Evolutionary conservation across 2,329 filamentous ascomycete species (phyloP), one percentile per base, ranked within the genome.

Genomic region (Aspergillus cejpii): DNA sequence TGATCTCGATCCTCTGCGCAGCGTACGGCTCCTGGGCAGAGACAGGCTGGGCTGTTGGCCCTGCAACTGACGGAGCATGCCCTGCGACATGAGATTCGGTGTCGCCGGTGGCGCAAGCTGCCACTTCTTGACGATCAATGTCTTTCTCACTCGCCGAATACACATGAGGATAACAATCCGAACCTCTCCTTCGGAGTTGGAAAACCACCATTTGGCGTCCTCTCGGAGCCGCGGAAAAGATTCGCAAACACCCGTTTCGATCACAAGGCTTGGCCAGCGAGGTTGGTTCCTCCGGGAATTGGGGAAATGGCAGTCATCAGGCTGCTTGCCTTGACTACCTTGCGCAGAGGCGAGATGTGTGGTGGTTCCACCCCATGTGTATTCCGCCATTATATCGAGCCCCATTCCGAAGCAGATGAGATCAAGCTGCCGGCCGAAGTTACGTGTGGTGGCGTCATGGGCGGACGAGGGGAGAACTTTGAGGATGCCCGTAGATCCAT

Each of bases 151-250:
- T 7, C n/a, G 20, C 8, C 33, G 2, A 12, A 38, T 23, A n/a
- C 19, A 12, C 6, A 45, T 15, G 1, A 28, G 14, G 4, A 41
- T 5, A 5, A 31, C 43, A 2, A 45, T 31, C n/a, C n/a, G 17
- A 7, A 42, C 28, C 3, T 34, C 31, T 17, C 23, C 29, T 2
- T 15, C 12, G 1, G 39, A 42, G 17, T 27, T 42, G 10, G n/a
- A 12, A 8, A 43, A 34, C 39, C 27, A 46, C 44, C 29, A 42
- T 5, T 6, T 28, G 12, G 39, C 44, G 26, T 42, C 44, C n/a
- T 20, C 10, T 8, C 23, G 28, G 5, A 45, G 37, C 14, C 27
- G 14, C 10, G 37, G 7, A 5, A 46, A 14, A 12, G 29, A 43
- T 3, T 20, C 21, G 3, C 0, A 0, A 11, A 38, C 24, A 6